Base-by-base conservation (phyloP, 2,329 filamentous ascomycete species). In the Alternaria brassicae region DNA sequence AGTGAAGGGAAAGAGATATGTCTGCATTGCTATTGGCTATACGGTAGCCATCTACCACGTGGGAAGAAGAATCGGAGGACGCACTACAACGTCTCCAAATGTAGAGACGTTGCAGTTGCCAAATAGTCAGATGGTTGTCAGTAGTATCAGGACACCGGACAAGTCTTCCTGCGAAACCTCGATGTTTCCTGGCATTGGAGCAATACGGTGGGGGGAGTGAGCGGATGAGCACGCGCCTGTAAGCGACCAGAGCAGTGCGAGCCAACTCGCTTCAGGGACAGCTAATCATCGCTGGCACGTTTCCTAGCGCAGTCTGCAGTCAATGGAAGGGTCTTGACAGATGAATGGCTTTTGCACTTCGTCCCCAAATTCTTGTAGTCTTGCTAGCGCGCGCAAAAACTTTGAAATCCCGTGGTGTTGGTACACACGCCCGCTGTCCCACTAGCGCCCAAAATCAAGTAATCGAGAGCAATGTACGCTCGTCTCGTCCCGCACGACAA, bases 371-470 rank as follows among this genome's bases (percentile, higher is more conserved):
- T 28, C 25, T 30, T 15, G 36, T 28, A 37, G 30, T 17, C 15
- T 42, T 56, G 45, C 53, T 21, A 45, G n/a, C 45, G 39, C 47
- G 32, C 25, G 41, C 21, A 36, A 53, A 28, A 41, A 32, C 21
- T 48, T n/a, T 27, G 48, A 41, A 45, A 45, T 32, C 17, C 19
- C 12, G 34, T 36, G 34, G 36, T 58, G 28, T 37, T 58, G 32
- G 23, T 58, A 58, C 55, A 55, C 47, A 21, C 49, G 36, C 34
- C 42, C 25, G 39, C 42, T 60, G 37, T 42, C 42, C 48, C 48
- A 3, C 19, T 45, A 60, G 56, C 60, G 60, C 56, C 60, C 19
- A 15, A 15, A 32, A 51, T 34, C 17, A 58, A 25, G 25, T 42
- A 23, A 42, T 23, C 49, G 53, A 56, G 41, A 45, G 23, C 37